These are phyloP conservation scores for Puccinia horiana DNA, from an alignment of 1,284 basidiomycete genomes.

Conservation along the genomic window DNA sequence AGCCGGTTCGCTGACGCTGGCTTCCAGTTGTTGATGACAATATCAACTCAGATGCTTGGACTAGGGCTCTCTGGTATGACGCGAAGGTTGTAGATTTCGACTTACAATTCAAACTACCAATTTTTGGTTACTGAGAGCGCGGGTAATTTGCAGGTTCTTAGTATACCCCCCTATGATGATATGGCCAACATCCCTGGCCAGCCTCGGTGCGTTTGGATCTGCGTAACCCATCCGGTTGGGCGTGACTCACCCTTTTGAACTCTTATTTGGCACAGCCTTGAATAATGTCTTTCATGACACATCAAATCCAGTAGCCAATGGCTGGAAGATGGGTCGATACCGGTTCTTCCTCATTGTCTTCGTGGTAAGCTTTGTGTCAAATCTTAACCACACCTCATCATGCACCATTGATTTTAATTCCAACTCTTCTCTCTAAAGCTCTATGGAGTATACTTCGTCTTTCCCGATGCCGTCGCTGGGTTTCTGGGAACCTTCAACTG, in stretches of 20 bases:
- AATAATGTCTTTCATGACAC: conserved; percentile 44
- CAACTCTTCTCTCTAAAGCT: background rate
- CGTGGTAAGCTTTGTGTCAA: background rate
- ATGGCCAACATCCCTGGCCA: conserved; percentile 61
- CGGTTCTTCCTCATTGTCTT: conserved; percentile 40
- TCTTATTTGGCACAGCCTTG: conserved; percentile 8
- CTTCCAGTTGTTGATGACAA: conserved; percentile 54
- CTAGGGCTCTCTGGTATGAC: conserved; percentile 63
- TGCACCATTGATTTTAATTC: background rate
- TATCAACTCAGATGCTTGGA: conserved; percentile 63
- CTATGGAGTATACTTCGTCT: conserved; percentile 52
- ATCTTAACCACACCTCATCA: background rate
- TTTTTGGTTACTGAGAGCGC: background rate
- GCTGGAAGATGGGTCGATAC: conserved; percentile 47
- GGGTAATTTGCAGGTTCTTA: conserved; percentile 57
- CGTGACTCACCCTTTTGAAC: background rate
- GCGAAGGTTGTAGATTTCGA: conserved; percentile 55
- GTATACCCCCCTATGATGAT: conserved; percentile 60
- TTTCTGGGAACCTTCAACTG: conserved; percentile 66
- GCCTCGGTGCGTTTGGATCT: conserved; percentile 58
- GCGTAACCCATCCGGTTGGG: conserved; percentile 50
- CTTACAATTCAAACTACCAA: background rate
- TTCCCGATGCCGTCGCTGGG: conserved; percentile 53
- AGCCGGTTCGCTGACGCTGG: conserved; percentile 32
- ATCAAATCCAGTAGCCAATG: conserved; percentile 25